Percentiles rank a stretch among this genome's conserved stretches.
These are phyloP conservation scores for Geosmithia morbida DNA, from an alignment of 2,329 filamentous ascomycete genomes.

Conservation along the genomic window DNA sequence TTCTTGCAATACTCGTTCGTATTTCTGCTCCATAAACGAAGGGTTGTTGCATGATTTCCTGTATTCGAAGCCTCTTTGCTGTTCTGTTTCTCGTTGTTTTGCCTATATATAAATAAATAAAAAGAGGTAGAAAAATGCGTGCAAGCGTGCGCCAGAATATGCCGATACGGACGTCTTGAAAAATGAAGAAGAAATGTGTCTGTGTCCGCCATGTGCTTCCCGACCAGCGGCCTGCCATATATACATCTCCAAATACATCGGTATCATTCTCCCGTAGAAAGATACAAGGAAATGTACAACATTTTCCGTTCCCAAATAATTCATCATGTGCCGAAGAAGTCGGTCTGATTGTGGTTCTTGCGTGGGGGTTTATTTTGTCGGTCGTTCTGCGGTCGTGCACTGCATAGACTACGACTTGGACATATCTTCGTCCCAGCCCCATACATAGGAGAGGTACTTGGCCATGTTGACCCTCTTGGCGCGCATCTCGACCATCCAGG, in stretches of 20 bases:
- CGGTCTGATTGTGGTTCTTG: neutral
- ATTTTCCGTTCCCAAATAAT: neutral
- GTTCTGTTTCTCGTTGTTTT: neutral
- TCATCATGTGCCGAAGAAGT: neutral
- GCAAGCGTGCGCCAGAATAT: neutral
- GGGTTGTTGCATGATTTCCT: too few relatives aligned
- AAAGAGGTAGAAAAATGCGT: too few relatives aligned
- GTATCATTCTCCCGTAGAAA: neutral
- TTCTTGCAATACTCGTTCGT: too few relatives aligned
- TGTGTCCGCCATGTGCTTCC: too few relatives aligned
- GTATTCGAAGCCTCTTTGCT: neutral
- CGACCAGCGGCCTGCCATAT: neutral
- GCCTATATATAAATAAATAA: too few relatives aligned
- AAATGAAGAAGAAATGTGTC: neutral
- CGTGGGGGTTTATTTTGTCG: too few relatives aligned
- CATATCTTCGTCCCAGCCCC: conserved; percentile 74
- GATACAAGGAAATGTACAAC: neutral
- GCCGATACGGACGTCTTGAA: neutral
- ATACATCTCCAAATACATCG: neutral
- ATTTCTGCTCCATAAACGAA: too few relatives aligned
- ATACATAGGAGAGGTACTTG: conserved; percentile 85
- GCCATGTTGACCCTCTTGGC: conserved; percentile 95
- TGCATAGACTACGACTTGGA: neutral
- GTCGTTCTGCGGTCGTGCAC: too few relatives aligned
- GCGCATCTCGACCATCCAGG: conserved; percentile 97